Evolutionary conservation across 2,329 filamentous ascomycete species (phyloP), one percentile per base, ranked within the genome.

Genomic region (Didymella exigua): DNA sequence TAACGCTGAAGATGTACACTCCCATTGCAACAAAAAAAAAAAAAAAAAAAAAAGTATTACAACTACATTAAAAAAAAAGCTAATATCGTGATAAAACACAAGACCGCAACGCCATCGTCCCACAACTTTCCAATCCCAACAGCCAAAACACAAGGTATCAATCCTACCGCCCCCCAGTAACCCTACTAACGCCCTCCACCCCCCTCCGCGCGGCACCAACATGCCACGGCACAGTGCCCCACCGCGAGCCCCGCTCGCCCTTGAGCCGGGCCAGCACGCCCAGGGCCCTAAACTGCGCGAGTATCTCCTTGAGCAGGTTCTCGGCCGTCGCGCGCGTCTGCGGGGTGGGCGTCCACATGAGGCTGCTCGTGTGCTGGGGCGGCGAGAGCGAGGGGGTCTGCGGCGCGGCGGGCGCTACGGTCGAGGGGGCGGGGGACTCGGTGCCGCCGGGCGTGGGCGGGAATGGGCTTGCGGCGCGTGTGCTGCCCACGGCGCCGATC

Each of bases 191-290:
- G 18, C 83, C 87, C 69, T 84, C 79, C 4, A 86, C 86, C 2
- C 84, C 88, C 75, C 88, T 88, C 73, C 89, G 83, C 2, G 86
- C 89, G 16, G 84, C 87, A 11, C 86, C 87, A 56, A 93, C 78
- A 78, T 93, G 90, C 88, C 90, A 91, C 16, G 90, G 90, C 65
- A 89, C 77, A n/a, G 86, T 81, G 14, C 76, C 77, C 67, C 87
- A 85, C 43, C 77, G 80, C 49, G 57, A 85, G 78, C 56, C 80
- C 74, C 65, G 85, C 82, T 67, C 86, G 78, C 66, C 89, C 56
- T 88, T 84, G 19, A 86, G 83, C 59, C 86, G 82, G 1, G 89
- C 89, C 63, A 95, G 70, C 16, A 89, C 84, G 0, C 86, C 87
- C 58, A 95, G 70, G 0, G 84, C 86, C 37, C 89, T 77, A 68